Base-by-base conservation (phyloP, 345 rosid genomes). In the Ailanthus altissimus region DNA sequence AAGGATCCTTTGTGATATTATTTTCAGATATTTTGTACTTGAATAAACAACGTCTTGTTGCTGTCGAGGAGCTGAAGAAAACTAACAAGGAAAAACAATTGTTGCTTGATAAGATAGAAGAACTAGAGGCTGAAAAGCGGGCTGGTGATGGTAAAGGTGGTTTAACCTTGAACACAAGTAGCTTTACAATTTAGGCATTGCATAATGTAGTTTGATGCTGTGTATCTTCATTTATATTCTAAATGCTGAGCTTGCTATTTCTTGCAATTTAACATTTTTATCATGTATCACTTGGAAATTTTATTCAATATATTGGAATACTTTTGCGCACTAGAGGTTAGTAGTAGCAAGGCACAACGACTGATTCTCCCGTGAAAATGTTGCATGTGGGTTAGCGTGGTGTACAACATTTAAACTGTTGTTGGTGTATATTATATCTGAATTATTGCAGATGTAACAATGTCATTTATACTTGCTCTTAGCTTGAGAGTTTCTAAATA, bases 31-130 rank as follows among this genome's bases (percentile, higher is more conserved):
- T 93, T 58, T 58, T 93, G 32, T 79, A 78, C 80, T 82, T 93
- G 61, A 93, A 91, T 82, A 91, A 87, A 75, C 96, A 89, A 66
- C 88, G 97, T 5, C 53, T 90, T 54, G 56, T 70, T 82, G 94
- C 96, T 75, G 66, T 89, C 49, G 89, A 90, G 84, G 93, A 91
- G 79, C 86, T 90, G 64, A 79, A 85, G 28, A 77, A 81, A 79
- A 75, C 85, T 64, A 86, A 85, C 71, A 76, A 69, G 68, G 96
- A 91, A 82, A 91, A 84, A 81, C 74, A 81, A 61, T 75, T 80
- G 72, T 85, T 91, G 81, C 77, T 88, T 23, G 90, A 85, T 58
- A 85, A 80, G 82, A 79, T 93, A 59, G 80, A 85, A 75, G 82
- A 85, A 69, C 65, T 89, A 61, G 89, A 89, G 76, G 81, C 51